Percentiles rank a stretch among this genome's conserved stretches.
Conservation (phyloP, 331 rosid genomes). For the Phaseolus coccineus region DNA sequence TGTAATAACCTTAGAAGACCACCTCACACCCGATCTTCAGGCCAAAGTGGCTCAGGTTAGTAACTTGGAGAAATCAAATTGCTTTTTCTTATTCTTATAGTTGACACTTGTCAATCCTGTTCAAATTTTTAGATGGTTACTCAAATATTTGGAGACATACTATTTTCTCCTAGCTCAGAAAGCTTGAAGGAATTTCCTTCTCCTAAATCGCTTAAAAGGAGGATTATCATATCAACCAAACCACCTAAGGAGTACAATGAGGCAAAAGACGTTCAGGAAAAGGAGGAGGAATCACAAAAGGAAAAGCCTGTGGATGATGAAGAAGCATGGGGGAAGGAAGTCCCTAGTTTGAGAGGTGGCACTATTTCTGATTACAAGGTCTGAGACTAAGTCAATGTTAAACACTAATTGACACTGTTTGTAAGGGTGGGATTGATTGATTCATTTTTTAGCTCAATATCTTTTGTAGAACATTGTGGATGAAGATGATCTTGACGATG, state of each 20-base stretch:
- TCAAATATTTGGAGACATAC: conserved; percentile 75
- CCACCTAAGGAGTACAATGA: conserved; percentile 95
- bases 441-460: conserved; percentile 32
- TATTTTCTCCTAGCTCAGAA: conserved; percentile 78
- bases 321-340: conserved; percentile 93
- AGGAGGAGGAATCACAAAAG: conserved; percentile 53
- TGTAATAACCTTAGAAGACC: conserved; percentile 96
- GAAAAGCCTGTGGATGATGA: conserved; percentile 68
- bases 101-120: conserved; percentile 39
- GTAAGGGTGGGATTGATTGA: conserved; percentile 36
- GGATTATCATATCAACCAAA: conserved; percentile 90
- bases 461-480: conserved; percentile 53
- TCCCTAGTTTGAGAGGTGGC: conserved; percentile 65
- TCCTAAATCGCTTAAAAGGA: conserved; percentile 79
- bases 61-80: conserved; percentile 34
- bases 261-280: conserved; percentile 67
- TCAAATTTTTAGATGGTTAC: conserved; percentile 71
- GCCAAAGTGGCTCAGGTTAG: conserved; percentile 91
- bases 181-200: conserved; percentile 86
- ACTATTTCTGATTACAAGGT: conserved; percentile 67
- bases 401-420: conserved; percentile 19
- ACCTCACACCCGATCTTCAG: conserved; percentile 93
- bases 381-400: conserved; percentile 36
- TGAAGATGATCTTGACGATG: conserved; percentile 59
- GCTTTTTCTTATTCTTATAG: conserved; percentile 33